These are phyloP conservation scores for Trichoderma erinaceum DNA, from an alignment of 495 filamentous ascomycete genomes.

Conservation along the genomic window DNA sequence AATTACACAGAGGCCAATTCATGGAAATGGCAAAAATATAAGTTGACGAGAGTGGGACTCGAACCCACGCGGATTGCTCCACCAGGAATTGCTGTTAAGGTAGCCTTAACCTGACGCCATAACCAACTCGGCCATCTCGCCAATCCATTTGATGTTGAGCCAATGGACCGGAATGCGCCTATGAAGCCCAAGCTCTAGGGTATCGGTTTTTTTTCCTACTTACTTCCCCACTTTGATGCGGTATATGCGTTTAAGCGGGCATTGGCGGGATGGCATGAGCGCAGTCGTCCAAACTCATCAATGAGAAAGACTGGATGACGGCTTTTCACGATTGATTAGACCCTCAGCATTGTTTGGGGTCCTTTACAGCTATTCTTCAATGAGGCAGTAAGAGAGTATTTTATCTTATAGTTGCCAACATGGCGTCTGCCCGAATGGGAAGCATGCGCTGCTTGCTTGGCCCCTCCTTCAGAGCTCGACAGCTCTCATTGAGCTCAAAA, in stretches of 20 bases:
- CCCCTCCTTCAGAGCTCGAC: not conserved
- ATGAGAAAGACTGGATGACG: not conserved
- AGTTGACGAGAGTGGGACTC: conserved; percentile 37
- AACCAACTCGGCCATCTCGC: conserved; percentile 14
- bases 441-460: not conserved
- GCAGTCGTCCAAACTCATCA: not conserved
- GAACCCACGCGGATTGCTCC: conserved; percentile 39
- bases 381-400: not conserved
- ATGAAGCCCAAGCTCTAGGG: conserved; percentile 7
- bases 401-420: not conserved
- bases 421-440: not conserved
- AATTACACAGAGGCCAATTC: not conserved
- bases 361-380: not conserved
- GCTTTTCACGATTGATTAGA: not conserved
- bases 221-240: not conserved
- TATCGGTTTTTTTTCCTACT: not conserved
- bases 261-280: conserved; percentile 8
- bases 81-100: conserved; percentile 19
- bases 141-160: conserved; percentile 1
- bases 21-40: not conserved
- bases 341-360: not conserved
- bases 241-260: conserved; percentile 4
- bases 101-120: conserved; percentile 14
- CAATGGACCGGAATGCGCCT: not conserved
- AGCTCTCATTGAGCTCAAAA: conserved; percentile 8